Conservation (phyloP, 2,329 filamentous ascomycete genomes). For the Trichocomaceae sp. region DNA sequence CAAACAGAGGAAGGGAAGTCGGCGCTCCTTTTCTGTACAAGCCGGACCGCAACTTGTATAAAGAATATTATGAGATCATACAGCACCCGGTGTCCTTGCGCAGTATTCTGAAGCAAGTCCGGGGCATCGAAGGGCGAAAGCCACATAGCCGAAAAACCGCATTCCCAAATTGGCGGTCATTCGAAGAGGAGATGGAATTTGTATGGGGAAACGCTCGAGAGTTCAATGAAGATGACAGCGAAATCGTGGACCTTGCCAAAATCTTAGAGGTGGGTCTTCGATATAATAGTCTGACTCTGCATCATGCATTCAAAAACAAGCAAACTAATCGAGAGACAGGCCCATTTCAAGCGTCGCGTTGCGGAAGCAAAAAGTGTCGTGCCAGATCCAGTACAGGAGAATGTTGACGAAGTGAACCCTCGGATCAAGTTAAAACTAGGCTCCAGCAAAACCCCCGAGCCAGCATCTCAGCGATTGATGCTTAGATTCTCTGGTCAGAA, state of each 20-base stretch:
- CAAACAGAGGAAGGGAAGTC: constrained; percentile 56
- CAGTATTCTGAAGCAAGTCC: constrained; percentile 68
- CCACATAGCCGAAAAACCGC: constrained; percentile 56
- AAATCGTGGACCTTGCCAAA: constrained; percentile 68
- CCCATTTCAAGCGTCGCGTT: constrained; percentile 61
- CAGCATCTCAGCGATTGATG: constrained; percentile 58
- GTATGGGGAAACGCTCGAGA: constrained; percentile 84
- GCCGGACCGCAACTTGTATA: constrained; percentile 61
- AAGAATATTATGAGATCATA: constrained; percentile 83
- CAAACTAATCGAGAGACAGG: constrained; percentile 40
- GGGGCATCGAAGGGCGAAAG: constrained; percentile 63
- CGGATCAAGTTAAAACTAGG: constrained; percentile 76
- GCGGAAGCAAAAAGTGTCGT: constrained; percentile 66
- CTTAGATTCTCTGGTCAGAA: constrained; percentile 60
- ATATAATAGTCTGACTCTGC: neutral
- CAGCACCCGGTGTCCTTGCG: constrained; percentile 72
- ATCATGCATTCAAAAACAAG: neutral
- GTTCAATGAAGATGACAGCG: constrained; percentile 88
- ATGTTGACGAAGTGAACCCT: constrained; percentile 46
- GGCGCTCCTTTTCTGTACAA: constrained; percentile 71
- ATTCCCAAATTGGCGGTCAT: constrained; percentile 74
- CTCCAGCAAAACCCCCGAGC: constrained; percentile 33
- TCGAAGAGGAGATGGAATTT: constrained; percentile 70
- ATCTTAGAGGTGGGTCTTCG: constrained; percentile 62
- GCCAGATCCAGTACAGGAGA: constrained; percentile 52